Base-by-base conservation (phyloP, 257 asterid genomes). In the Dorcoceras hygrometricum region DNA sequence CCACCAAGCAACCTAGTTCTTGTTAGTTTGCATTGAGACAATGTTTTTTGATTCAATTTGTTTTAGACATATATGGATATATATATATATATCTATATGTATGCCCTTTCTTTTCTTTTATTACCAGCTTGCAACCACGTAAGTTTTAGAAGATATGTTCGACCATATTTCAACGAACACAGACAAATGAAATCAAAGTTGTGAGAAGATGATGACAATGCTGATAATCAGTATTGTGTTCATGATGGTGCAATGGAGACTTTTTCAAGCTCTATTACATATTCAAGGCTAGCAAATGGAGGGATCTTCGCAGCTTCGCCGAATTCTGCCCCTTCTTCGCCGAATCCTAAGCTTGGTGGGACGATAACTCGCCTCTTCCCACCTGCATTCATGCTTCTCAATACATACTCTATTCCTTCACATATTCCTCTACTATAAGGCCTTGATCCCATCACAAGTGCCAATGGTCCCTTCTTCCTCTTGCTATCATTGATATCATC, bases 171-270 rank as follows among this genome's bases (percentile, higher is more conserved):
- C 51, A 43, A 43, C 6, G 4, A 31, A 43, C 51, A 14, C 51
- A 43, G 6, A 36, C 19, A 43, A 43, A 43, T 18, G 34, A 9
- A 6, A 6, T 29, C n/a, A n/a, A n/a, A n/a, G n/a, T 4, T 46
- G 53, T 46, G 53, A 18, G 22, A 16, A 46, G 20, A 16, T 39
- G 50, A 34, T 34, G 50, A 39, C 50, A 39, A 39, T 39, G n/a
- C 18, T 39, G 50, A 39, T 39, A 39, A 39, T 12, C 50, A 39
- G 19, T 14, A 39, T 3, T 14, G 16, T 46, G 53, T 16, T 86
- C 82, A 91, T 46, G 96, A 82, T 10, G 95, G 98, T 43, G 96
- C 96, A 69, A 86, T 84, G 4, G 96, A 89, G 69, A 91, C 96
- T 80, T 69, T 91, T 3, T 89, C 95, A 67, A 91, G 82, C 76